Conservation (phyloP, 495 filamentous ascomycete species). For the Pyrenula massariospora region DNA sequence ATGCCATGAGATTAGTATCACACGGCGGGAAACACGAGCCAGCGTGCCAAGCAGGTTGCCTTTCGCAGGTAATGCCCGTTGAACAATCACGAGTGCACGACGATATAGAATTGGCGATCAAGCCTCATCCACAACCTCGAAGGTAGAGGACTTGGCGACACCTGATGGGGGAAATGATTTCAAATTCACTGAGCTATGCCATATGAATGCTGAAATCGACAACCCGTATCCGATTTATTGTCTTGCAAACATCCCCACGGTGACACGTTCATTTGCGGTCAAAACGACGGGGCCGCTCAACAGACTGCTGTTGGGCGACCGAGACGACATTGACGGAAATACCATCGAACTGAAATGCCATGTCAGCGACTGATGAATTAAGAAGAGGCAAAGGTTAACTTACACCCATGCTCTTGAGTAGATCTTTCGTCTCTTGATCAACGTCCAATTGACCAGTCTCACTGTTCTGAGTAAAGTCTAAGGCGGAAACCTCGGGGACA, state of each 20-base stretch:
- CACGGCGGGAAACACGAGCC: too few relatives aligned
- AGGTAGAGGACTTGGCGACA: conserved; percentile 68
- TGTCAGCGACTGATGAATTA: not conserved
- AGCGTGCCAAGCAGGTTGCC: too few relatives aligned
- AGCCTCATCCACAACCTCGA: conserved; percentile 54
- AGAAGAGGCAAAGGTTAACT: conserved; percentile 23
- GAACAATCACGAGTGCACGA: too few relatives aligned
- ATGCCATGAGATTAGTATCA: too few relatives aligned
- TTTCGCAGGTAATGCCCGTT: too few relatives aligned
- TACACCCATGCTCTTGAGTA: conserved; percentile 97
- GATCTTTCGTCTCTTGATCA: conserved; percentile 92
- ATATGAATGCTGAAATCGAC: not conserved
- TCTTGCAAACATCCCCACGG: conserved; percentile 7
- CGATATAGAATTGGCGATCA: conserved; percentile 70
- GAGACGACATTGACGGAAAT: conserved; percentile 76
- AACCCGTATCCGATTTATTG: conserved; percentile 10
- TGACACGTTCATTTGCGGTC: conserved; percentile 30
- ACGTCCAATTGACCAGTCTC: conserved; percentile 91
- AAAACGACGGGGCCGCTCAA: conserved; percentile 45
- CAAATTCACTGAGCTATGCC: not conserved
- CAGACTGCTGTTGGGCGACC: conserved; percentile 64
- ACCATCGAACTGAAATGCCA: conserved; percentile 57
- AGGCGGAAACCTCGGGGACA: conserved; percentile 94
- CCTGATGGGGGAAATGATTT: conserved; percentile 24
- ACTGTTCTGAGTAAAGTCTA: conserved; percentile 86